Percentiles rank a stretch among this genome's conserved stretches.
phyloP scores from a whole-genome alignment of 306 rosid species.

The Astragalus glycyphyllos region DNA sequence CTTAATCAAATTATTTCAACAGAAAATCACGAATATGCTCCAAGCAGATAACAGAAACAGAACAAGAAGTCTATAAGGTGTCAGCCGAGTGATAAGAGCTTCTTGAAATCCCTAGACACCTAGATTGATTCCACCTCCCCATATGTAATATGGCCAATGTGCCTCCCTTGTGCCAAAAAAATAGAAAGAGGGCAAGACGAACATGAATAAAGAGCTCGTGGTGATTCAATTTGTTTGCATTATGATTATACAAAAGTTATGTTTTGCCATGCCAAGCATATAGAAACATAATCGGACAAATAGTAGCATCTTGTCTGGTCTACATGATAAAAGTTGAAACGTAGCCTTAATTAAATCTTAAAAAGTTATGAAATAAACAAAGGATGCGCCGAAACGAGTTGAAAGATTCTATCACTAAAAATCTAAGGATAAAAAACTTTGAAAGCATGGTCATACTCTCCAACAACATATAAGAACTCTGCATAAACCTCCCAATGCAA shows the following conservation, averaged over 20 bases:
- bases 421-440: constrained; percentile 6
- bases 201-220: constrained; percentile 19
- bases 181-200: neutral
- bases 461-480: constrained; percentile 23
- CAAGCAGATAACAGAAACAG: constrained; percentile 19
- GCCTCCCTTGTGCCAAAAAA: too few species aligned
- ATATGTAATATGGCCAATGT: too few species aligned
- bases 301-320: neutral
- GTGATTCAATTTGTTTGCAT: constrained; percentile 35
- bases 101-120: too few species aligned
- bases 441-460: neutral
- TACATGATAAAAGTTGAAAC: constrained; percentile 14
- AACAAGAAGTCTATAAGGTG: too few species aligned
- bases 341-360: constrained; percentile 3
- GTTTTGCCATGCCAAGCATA: constrained; percentile 32
- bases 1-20: neutral
- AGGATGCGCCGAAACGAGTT: neutral
- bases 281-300: neutral
- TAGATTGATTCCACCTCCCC: too few species aligned
- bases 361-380: constrained; percentile 19
- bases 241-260: neutral
- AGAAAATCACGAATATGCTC: constrained; percentile 25
- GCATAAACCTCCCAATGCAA: constrained; percentile 8
- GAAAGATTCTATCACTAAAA: constrained; percentile 22
- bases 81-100: too few species aligned